Evolutionary conservation across 129 eudicot species (phyloP), one percentile per base, ranked within the genome.

Genomic region (Helianthus tuberosus): DNA sequence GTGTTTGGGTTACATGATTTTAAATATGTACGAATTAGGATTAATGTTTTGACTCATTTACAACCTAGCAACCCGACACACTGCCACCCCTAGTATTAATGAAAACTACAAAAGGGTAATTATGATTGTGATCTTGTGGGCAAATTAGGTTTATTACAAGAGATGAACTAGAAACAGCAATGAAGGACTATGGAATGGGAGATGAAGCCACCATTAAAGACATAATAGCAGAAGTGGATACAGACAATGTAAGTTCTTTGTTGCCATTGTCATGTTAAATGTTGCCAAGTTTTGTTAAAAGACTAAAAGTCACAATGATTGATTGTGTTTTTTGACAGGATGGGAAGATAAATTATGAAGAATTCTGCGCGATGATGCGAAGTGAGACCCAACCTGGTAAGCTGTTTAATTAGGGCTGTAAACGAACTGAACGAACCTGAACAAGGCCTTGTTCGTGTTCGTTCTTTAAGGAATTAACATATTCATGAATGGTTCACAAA

Each of bases 91-190:
- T 7, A 3, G 8, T 55, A 8, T 3, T 20, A 17, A 20, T 17
- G 14, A 20, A 55, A 20, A 55, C 35, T 55, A 0, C 29, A 11
- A 10, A 59, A 16, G 41, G 69, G 41, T 36, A 41, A 69, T 50
- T 61, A 57, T 39, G 70, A 27, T 50, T 77, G 44, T 49, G 53
- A 15, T 15, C 6, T 67, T 67, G 47, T 11, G 51, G 20, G 12
- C 58, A 8, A 8, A 63, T 14, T 74, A 93, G 97, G 79, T 90
- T 84, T 67, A 90, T 93, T 62, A 93, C 96, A 55, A 84, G 80
- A 79, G 98, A 93, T 78, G 98, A 93, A 79, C 86, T 93, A 5
- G 96, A 93, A 76, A 57, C 86, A 69, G 98, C 96, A 20, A 90
- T 93, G 97, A 80, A 71, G 74, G 86, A 93, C 55, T 81, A 93